Base-by-base conservation (phyloP, 805 yeast species). In the Candida loeiensis region DNA sequence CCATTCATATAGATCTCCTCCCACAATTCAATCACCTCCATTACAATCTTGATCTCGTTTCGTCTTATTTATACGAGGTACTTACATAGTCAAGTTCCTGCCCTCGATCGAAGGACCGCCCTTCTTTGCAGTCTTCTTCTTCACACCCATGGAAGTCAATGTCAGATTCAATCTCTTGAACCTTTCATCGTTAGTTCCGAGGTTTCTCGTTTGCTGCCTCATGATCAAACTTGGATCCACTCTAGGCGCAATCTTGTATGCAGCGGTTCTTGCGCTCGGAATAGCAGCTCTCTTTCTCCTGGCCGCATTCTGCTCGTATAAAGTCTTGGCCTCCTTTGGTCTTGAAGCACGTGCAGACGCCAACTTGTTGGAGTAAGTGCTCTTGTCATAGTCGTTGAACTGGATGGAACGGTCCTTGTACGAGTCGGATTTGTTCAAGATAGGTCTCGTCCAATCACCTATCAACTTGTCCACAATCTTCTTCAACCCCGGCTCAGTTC, bases 391-490 rank as follows among this genome's bases (percentile, higher is more conserved):
- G 34, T 77, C 79, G 45, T 79, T 76, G 45, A 80, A 75, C 52
- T 75, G 76, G 45, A 91, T 82, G 45, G 79, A 72, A 64, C 86
- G 81, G 63, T 91, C 96, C 61, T 93, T 81, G 69, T 90, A 91
- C 53, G 90, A 88, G 63, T 91, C 98, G 3, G 95, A 83, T 45
- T 95, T 83, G 50, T 95, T 95, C 74, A 93, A 86, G 46, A 93
- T 88, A 33, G 99, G 99, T 64, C 99, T 79, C 6, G 97, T 91
- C 99, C 99, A 93, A 60, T 89, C 95, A 18, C 96, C 96, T 49
- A 93, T 84, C 45, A 93, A 69, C 57, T 80, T 80, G 56, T 93
- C 98, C 4, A 96, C 98, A 28, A 82, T 73, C 58, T 95, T 81
- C 60, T 91, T 89, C 57, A 93, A 76, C 32, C 76, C 71, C 24